A percentile compares a stretch with the other conserved stretches of the same genome.
Conservation (phyloP, 2,329 filamentous ascomycete genomes). For the Ceratocystis eucalypticola region DNA sequence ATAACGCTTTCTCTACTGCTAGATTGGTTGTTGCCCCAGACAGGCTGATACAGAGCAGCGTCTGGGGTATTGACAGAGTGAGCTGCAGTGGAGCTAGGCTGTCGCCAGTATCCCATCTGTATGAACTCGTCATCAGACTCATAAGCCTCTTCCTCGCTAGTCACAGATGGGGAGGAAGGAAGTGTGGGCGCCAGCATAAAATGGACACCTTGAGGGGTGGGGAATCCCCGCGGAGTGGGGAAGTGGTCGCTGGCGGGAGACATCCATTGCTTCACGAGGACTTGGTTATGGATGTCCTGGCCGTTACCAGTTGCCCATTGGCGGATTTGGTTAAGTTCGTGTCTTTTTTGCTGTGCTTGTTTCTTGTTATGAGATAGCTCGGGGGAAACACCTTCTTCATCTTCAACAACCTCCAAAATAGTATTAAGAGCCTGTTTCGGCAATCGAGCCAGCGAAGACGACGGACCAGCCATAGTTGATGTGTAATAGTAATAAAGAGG, state of each 20-base stretch:
- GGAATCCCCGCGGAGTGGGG: constrained; percentile 40
- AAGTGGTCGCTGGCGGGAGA: constrained; percentile 50
- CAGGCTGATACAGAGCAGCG: constrained; percentile 8
- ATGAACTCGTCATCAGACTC: background rate
- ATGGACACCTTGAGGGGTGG: constrained; percentile 54
- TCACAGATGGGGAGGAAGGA: constrained; percentile 46
- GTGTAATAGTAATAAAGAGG: constrained; percentile 3
- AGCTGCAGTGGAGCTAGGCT: background rate
- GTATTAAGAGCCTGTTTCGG: constrained; percentile 46
- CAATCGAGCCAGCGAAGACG: constrained; percentile 41
- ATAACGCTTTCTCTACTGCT: constrained; percentile 46
- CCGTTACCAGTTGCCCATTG: constrained; percentile 12
- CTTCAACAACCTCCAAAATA: constrained; percentile 46
- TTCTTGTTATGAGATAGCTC: background rate
- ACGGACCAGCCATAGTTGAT: background rate
- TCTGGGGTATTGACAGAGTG: constrained; percentile 16
- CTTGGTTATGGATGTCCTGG: constrained; percentile 24
- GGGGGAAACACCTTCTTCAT: constrained; percentile 20
- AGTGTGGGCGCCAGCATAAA: constrained; percentile 50
- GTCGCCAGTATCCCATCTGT: constrained; percentile 22
- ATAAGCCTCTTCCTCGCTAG: constrained; percentile 33
- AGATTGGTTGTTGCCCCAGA: constrained; percentile 35
- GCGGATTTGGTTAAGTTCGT: background rate
- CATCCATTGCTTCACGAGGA: constrained; percentile 45
- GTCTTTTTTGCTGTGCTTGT: background rate